Conservation (phyloP, 1,284 basidiomycete genomes). For the Uromyces viciae-fabae region DNA sequence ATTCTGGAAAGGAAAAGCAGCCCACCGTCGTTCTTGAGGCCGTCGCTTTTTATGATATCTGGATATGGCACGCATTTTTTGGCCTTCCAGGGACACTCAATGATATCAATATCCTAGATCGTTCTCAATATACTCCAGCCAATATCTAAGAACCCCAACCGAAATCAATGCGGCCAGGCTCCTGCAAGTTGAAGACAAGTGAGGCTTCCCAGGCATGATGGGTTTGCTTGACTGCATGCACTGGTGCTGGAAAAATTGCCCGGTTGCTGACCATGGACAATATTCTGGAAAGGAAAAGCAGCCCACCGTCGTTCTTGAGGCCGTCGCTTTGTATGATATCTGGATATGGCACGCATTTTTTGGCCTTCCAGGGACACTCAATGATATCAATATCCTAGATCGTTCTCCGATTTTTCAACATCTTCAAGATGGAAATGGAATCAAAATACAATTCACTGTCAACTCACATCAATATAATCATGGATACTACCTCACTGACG, state of each 20-base stretch:
- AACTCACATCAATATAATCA: neutral
- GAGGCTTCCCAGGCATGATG: neutral
- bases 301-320: neutral
- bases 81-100: no score
- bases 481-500: neutral
- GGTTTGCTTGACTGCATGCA: neutral
- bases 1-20: no score
- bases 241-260: conserved; percentile 3
- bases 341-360: conserved; percentile 15
- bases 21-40: no score
- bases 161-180: no score
- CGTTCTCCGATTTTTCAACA: neutral
- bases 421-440: neutral
- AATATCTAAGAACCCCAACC: no score
- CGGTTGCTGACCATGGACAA: neutral
- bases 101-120: no score
- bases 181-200: neutral
- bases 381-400: conserved; percentile 11
- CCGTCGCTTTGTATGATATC: neutral
- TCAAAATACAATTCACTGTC: neutral
- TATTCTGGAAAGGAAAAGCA: neutral
- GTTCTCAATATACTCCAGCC: no score
- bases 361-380: neutral
- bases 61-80: no score
- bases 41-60: no score